phyloP scores from a whole-genome alignment of 140 eudicot genomes.

The Ambrosia hybrid region DNA sequence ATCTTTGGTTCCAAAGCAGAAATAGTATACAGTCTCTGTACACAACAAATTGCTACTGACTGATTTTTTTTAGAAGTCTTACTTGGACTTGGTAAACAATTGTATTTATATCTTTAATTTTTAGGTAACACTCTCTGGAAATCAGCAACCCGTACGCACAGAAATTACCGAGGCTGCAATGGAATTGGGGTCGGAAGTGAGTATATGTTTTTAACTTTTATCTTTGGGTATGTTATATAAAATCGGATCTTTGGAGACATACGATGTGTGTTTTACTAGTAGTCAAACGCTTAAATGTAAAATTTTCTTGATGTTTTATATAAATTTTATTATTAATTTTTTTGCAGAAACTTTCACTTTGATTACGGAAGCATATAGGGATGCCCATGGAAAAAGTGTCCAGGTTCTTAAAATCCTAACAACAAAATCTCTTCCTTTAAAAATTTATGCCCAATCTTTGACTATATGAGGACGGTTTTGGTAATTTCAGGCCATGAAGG shows the following conservation, averaged over 20 bases:
- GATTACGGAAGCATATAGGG: constrained; percentile 83
- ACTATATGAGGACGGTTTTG: not conserved
- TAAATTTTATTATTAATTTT: not conserved
- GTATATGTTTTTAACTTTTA: constrained; percentile 21
- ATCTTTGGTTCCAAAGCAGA: too few species aligned
- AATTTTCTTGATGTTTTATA: not conserved
- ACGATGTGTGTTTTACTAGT: not conserved
- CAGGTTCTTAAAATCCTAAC: constrained; percentile 42
- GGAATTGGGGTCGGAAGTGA: constrained; percentile 89
- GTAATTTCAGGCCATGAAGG: constrained; percentile 80
- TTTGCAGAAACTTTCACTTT: constrained; percentile 75
- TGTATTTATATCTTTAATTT: constrained; percentile 15
- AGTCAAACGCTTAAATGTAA: not conserved
- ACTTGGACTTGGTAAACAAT: not conserved
- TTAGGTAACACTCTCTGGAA: constrained; percentile 92
- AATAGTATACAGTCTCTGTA: too few species aligned
- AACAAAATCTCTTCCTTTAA: not conserved
- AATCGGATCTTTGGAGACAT: not conserved
- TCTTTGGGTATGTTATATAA: constrained; percentile 7
- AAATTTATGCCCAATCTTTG: not conserved
- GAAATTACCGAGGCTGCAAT: constrained; percentile 97
- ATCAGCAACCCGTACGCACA: constrained; percentile 90
- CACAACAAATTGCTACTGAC: too few species aligned
- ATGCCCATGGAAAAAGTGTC: constrained; percentile 83
- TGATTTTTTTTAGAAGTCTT: too few species aligned